These are phyloP conservation scores for Didymella segeticola DNA, from an alignment of 2,329 filamentous ascomycete species.

Conservation along the genomic window DNA sequence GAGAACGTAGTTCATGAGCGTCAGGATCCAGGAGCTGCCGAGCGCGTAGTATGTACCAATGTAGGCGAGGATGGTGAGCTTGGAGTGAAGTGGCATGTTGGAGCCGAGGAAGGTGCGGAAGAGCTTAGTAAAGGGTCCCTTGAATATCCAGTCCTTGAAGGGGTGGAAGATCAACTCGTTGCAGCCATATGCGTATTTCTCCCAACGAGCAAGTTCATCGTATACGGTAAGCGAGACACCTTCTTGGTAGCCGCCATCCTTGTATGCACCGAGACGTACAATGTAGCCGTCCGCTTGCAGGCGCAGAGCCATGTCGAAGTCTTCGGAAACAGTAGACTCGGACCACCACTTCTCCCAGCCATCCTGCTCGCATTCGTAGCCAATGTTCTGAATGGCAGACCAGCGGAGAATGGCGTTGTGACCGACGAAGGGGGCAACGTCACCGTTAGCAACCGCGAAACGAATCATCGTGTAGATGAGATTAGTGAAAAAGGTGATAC, in stretches of 20 bases:
- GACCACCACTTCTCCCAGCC: slow-evolving; percentile 74
- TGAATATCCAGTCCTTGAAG: slow-evolving; percentile 65
- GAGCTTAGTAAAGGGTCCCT: slow-evolving; percentile 70
- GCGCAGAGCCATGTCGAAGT: slow-evolving; percentile 77
- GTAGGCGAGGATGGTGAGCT: slow-evolving; percentile 74
- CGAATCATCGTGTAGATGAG: slow-evolving; percentile 77
- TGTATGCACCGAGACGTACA: slow-evolving; percentile 73
- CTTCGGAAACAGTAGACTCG: slow-evolving; percentile 76
- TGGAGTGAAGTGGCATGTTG: slow-evolving; percentile 69
- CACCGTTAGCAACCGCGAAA: slow-evolving; percentile 73
- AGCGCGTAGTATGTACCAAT: slow-evolving; percentile 77
- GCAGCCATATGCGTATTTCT: slow-evolving; percentile 74
- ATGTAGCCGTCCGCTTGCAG: slow-evolving; percentile 73
- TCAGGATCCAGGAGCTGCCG: slow-evolving; percentile 70
- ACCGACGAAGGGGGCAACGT: slow-evolving; percentile 77
- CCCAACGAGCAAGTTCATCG: slow-evolving; percentile 74
- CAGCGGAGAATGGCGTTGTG: slow-evolving; percentile 79
- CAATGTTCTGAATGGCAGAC: slow-evolving; percentile 67
- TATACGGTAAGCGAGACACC: slow-evolving; percentile 77
- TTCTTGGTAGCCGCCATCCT: slow-evolving; percentile 73
- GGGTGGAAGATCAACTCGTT: slow-evolving; percentile 76
- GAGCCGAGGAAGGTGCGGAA: slow-evolving; percentile 67
- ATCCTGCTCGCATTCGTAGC: slow-evolving; percentile 48
- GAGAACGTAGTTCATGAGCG: slow-evolving; percentile 72
- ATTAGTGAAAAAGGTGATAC: slow-evolving; percentile 80